Conservation (phyloP, 192 early-diverging fungal genomes). For the Obelidium mucronatum region DNA sequence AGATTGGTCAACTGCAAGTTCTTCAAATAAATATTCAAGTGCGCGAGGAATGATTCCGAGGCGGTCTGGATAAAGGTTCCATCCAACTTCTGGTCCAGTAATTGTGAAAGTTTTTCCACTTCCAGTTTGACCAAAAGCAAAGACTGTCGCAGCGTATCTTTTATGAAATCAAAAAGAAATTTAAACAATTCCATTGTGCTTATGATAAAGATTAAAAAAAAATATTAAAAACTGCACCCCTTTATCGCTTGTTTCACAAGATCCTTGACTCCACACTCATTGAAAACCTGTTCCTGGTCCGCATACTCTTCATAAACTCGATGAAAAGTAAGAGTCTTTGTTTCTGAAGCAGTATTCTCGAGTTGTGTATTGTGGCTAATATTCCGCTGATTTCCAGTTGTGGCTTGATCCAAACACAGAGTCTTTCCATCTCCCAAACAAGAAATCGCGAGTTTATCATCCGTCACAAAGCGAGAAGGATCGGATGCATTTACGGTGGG, state of each 20-base stretch:
- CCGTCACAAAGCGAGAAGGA: background rate
- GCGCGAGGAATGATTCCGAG: constrained; percentile 57
- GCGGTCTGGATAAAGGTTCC: constrained; percentile 29
- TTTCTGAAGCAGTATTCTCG: background rate
- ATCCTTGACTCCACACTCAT: constrained; percentile 53
- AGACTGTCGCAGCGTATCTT: constrained; percentile 61
- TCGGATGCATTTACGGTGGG: background rate
- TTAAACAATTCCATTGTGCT: too few relatives aligned
- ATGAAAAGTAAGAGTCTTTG: constrained; percentile 54
- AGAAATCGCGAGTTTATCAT: constrained; percentile 20
- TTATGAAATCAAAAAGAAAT: too few relatives aligned
- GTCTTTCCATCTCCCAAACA: constrained; percentile 5
- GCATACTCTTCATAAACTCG: constrained; percentile 44
- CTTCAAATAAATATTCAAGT: constrained; percentile 47
- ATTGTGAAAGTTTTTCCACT: constrained; percentile 66
- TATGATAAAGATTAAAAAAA: background rate
- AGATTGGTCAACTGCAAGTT: constrained; percentile 5
- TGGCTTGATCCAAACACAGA: background rate
- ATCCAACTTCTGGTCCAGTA: constrained; percentile 52
- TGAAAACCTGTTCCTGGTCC: constrained; percentile 52
- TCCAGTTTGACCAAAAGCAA: constrained; percentile 68
- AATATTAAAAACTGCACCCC: constrained; percentile 40
- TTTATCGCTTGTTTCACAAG: constrained; percentile 52
- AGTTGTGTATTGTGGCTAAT: background rate
- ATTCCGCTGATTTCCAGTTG: background rate